Conservation (phyloP, 177 flowering plant genomes). For the Vitis hybrid region DNA sequence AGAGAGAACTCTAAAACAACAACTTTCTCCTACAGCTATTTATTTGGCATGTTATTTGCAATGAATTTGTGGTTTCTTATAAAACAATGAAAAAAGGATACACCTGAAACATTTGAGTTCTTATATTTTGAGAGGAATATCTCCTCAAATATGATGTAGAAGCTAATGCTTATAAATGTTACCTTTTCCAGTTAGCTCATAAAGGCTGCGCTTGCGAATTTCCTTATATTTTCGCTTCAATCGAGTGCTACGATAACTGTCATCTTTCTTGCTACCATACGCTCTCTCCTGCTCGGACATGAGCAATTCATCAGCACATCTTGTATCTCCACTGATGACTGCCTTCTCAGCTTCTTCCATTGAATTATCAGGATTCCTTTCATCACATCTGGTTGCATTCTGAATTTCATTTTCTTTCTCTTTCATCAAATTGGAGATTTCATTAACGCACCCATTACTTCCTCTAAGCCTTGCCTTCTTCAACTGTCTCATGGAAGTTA, state of each 20-base stretch:
- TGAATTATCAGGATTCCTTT: slow-evolving; percentile 7
- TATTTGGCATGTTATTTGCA: no score
- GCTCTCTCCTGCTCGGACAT: slow-evolving; percentile 12
- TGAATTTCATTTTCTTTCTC: slow-evolving; percentile 18
- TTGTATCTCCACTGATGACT: slow-evolving; percentile 10
- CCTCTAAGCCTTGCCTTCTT: slow-evolving; percentile 18
- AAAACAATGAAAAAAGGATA: no score
- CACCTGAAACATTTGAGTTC: background rate
- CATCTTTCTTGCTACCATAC: slow-evolving; percentile 6
- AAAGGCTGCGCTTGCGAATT: slow-evolving; percentile 52
- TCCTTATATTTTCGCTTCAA: slow-evolving; percentile 34
- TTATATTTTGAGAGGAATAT: background rate
- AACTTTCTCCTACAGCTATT: no score
- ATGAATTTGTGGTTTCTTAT: no score
- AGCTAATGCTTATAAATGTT: background rate
- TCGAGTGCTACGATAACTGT: slow-evolving; percentile 7
- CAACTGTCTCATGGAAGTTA: slow-evolving; percentile 12
- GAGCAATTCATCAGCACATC: slow-evolving; percentile 14
- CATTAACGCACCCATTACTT: slow-evolving; percentile 9
- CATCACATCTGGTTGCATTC: slow-evolving; percentile 8
- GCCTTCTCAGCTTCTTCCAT: slow-evolving; percentile 16
- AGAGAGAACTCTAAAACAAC: no score
- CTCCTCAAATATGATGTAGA: background rate
- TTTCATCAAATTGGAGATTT: slow-evolving; percentile 10
- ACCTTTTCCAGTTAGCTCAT: slow-evolving; percentile 49